Percentiles rank a stretch among this genome's conserved stretches.
Evolutionary conservation across 1,139 yeast genomes (phyloP).

Genomic region (Kodamaea suecica): DNA sequence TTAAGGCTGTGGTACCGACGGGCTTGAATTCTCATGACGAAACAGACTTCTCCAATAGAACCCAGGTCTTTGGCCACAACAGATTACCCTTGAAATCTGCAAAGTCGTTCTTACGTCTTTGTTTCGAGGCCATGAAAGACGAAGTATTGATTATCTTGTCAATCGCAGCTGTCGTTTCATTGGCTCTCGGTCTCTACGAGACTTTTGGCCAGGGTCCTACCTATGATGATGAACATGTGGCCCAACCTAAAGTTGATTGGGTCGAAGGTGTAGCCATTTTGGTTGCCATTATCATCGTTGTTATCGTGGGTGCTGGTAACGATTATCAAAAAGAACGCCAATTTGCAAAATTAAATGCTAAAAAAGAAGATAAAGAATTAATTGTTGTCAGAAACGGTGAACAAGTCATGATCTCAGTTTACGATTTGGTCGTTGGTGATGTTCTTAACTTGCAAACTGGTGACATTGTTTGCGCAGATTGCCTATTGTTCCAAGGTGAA

Average conservation of each 20-base stretch:
- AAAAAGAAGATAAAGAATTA: slow-evolving; percentile 81
- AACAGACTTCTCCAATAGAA: slow-evolving; percentile 34
- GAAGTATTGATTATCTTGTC: slow-evolving; percentile 81
- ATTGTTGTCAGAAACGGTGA: slow-evolving; percentile 73
- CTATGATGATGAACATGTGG: slow-evolving; percentile 72
- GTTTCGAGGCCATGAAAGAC: slow-evolving; percentile 86
- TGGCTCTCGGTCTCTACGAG: slow-evolving; percentile 89
- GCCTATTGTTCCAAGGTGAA: slow-evolving; percentile 69
- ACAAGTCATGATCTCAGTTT: slow-evolving; percentile 67
- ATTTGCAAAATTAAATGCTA: slow-evolving; percentile 79
- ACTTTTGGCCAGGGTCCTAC: slow-evolving; percentile 81
- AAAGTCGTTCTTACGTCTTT: slow-evolving; percentile 63
- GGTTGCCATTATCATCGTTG: slow-evolving; percentile 87
- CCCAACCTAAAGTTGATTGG: slow-evolving; percentile 86
- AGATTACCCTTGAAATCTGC: slow-evolving; percentile 64
- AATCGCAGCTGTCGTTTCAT: slow-evolving; percentile 83
- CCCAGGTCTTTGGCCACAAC: slow-evolving; percentile 60
- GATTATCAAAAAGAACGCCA: slow-evolving; percentile 96
- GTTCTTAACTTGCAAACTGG: slow-evolving; percentile 83
- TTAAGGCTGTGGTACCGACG: slow-evolving; percentile 36
- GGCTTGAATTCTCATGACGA: slow-evolving; percentile 44
- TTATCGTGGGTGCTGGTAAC: slow-evolving; percentile 87
- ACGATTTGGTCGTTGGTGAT: slow-evolving; percentile 84
- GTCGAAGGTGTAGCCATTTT: slow-evolving; percentile 98
- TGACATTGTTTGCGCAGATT: slow-evolving; percentile 89